These are phyloP conservation scores for Naganishia sp. DNA, from an alignment of 1,284 basidiomycete species.

Conservation along the genomic window DNA sequence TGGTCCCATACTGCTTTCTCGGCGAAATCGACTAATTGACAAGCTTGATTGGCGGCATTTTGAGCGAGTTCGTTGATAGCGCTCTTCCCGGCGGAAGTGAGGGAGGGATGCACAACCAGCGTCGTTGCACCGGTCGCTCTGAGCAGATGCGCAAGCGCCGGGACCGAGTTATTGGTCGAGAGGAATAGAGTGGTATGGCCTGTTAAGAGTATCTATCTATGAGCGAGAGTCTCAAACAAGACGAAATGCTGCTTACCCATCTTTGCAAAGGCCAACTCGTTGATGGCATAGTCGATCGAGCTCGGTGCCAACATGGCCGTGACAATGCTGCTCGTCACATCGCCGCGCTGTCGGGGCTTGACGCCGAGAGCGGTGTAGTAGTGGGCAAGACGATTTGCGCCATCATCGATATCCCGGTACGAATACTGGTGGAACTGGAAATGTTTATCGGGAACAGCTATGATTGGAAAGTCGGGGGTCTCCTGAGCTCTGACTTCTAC, in stretches of 20 bases:
- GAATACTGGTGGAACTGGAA: conserved; percentile 29
- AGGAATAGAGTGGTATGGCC: conserved; percentile 58
- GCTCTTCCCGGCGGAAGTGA: conserved; percentile 50
- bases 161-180: conserved; percentile 62
- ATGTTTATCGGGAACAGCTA: conserved; percentile 32
- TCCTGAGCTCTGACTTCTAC: conserved; percentile 15
- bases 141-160: conserved; percentile 62
- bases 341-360: conserved; percentile 5
- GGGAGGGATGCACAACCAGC: conserved; percentile 58
- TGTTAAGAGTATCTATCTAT: conserved; percentile 56
- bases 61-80: conserved; percentile 47
- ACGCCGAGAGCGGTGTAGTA: conserved; percentile 26
- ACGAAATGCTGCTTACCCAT: conserved; percentile 25
- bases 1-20: conserved; percentile 35
- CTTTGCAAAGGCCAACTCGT: conserved; percentile 27
- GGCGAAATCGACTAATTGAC: conserved; percentile 21
- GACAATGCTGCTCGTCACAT: conserved; percentile 15
- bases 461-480: conserved; percentile 28
- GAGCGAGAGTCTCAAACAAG: conserved; percentile 27
- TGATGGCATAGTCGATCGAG: conserved; percentile 29
- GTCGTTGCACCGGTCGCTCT: conserved; percentile 57
- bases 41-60: conserved; percentile 38
- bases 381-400: conserved; percentile 26
- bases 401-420: conserved; percentile 26
- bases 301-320: conserved; percentile 24